These are phyloP conservation scores for Backusella tarrabulga DNA, from an alignment of 192 early-diverging fungal genomes.

Conservation along the genomic window DNA sequence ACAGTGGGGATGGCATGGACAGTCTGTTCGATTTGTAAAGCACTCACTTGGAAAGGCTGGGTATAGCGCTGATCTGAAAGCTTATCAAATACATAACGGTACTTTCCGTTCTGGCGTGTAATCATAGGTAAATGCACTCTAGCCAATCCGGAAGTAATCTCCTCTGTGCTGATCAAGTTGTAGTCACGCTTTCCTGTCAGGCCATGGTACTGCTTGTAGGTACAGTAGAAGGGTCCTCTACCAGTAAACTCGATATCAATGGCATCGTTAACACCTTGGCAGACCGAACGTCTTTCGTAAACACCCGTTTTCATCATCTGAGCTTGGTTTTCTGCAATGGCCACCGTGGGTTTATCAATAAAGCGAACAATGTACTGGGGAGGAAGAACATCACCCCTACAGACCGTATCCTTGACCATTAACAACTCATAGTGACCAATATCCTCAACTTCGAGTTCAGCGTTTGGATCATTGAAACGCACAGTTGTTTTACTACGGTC, in stretches of 20 bases:
- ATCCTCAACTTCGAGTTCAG: constrained; percentile 22
- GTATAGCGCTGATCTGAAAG: constrained; percentile 42
- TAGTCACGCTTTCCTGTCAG: background rate
- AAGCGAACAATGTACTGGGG: constrained; percentile 24
- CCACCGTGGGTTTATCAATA: constrained; percentile 27
- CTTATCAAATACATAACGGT: constrained; percentile 35
- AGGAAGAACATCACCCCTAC: constrained; percentile 36
- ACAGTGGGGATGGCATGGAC: constrained; percentile 35
- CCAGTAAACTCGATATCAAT: constrained; percentile 35
- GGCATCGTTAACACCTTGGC: constrained; percentile 35
- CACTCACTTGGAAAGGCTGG: constrained; percentile 3
- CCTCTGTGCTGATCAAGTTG: constrained; percentile 10
- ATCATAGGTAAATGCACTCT: constrained; percentile 30
- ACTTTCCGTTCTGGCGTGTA: constrained; percentile 30
- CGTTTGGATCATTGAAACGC: constrained; percentile 31
- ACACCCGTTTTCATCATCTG: background rate
- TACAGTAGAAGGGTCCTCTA: constrained; percentile 29
- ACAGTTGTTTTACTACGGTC: background rate
- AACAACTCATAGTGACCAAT: constrained; percentile 43
- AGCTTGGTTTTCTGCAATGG: constrained; percentile 24
- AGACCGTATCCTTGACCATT: constrained; percentile 39
- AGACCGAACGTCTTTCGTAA: constrained; percentile 35
- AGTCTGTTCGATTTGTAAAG: constrained; percentile 33
- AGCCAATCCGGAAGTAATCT: constrained; percentile 28
- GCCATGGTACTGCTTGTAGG: constrained; percentile 18